Conservation (phyloP, 2,329 filamentous ascomycete species). For the Verticillium zaregamsianum region DNA sequence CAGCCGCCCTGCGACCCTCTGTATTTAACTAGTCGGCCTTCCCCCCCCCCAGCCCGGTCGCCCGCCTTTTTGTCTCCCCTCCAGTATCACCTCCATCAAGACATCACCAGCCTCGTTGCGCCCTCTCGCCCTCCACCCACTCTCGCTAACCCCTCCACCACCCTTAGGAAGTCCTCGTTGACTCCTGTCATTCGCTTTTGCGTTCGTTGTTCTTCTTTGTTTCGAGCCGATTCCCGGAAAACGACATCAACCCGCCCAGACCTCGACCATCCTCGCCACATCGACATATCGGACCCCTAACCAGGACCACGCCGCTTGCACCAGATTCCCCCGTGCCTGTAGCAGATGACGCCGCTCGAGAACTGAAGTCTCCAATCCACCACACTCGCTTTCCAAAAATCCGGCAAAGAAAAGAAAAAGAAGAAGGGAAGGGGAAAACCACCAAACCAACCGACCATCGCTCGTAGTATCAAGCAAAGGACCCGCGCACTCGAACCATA, state of each 20-base stretch:
- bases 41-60: conserved; percentile 31
- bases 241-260: background rate
- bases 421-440: conserved; percentile 11
- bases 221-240: background rate
- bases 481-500: background rate
- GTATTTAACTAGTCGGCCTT: conserved; percentile 31
- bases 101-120: conserved; percentile 13
- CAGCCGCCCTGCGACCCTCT: conserved; percentile 1
- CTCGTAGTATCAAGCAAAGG: conserved; percentile 22
- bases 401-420: conserved; percentile 12
- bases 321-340: too few relatives aligned
- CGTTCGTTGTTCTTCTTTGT: conserved; percentile 40
- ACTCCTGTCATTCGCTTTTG: conserved; percentile 72
- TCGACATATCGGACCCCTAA: background rate
- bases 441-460: conserved; percentile 29
- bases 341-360: background rate
- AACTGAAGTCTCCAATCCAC: conserved; percentile 7
- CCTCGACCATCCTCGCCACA: conserved; percentile 1
- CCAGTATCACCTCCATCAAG: conserved; percentile 18
- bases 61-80: conserved; percentile 26
- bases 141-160: conserved; percentile 29
- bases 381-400: conserved; percentile 24
- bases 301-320: background rate
- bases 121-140: conserved; percentile 1
- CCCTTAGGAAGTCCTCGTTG: conserved; percentile 67